A percentile compares a stretch with the other conserved stretches of the same genome.
phyloP scores from a whole-genome alignment of 495 filamentous ascomycete species.

The Parmelia sp. region DNA sequence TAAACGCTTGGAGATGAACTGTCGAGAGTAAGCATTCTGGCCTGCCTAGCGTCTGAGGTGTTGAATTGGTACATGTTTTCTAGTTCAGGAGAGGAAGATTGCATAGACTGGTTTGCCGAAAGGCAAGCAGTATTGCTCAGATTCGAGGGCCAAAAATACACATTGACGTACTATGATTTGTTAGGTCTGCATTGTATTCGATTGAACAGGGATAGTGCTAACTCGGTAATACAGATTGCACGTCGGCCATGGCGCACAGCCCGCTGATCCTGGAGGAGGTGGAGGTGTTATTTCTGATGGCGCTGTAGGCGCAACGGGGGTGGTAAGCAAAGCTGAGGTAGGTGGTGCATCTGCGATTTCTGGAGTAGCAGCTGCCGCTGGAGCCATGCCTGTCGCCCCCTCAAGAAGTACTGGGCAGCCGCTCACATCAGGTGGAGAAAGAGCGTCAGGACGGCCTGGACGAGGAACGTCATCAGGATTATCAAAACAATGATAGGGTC shows the following conservation, averaged over 20 bases:
- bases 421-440: not conserved
- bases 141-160: slow-evolving; percentile 10
- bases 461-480: not conserved
- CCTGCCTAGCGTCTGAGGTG: not conserved
- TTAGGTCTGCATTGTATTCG: not conserved
- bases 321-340: not conserved
- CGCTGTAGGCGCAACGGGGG: not conserved
- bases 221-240: slow-evolving; percentile 15
- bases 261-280: not conserved
- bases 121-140: slow-evolving; percentile 8
- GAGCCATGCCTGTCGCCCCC: no score
- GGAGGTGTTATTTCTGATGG: not conserved
- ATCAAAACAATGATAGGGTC: not conserved
- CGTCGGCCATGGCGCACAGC: not conserved
- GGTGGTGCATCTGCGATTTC: not conserved
- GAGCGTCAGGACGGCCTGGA: not conserved
- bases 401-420: not conserved
- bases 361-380: not conserved
- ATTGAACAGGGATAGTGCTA: not conserved
- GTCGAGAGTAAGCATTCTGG: not conserved
- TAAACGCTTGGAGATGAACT: slow-evolving; percentile 12
- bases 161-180: not conserved
- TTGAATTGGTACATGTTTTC: not conserved
- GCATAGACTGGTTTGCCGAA: not conserved
- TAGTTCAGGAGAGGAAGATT: not conserved